Conservation (phyloP, 306 rosid species). For the Castanospermum australe region DNA sequence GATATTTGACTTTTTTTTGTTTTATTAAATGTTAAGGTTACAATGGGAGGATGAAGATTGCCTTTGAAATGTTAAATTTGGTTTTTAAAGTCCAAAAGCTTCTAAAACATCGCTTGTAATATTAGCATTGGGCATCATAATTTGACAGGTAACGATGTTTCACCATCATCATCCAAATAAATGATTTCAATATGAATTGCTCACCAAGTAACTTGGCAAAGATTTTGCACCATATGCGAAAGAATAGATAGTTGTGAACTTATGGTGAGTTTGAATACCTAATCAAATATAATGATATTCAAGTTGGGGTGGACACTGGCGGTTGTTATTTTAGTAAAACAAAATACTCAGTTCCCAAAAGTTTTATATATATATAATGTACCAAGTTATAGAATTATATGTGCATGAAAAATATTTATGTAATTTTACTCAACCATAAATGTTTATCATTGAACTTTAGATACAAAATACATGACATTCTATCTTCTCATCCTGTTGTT, state of each 20-base stretch:
- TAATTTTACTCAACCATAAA: not conserved
- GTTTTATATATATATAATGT: too few species aligned
- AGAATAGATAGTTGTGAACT: constrained; percentile 4
- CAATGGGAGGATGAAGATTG: not conserved
- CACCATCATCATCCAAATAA: not conserved
- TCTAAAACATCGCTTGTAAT: not conserved
- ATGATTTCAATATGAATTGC: not conserved
- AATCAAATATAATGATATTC: not conserved
- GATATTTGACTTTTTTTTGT: not conserved
- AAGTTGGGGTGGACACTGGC: too few species aligned
- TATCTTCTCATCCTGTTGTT: too few species aligned
- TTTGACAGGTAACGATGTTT: not conserved
- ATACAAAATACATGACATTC: too few species aligned
- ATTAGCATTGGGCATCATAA: not conserved
- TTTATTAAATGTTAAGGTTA: not conserved
- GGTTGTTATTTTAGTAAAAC: too few species aligned
- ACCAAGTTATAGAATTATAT: too few species aligned
- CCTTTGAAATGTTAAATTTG: not conserved
- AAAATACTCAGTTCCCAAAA: too few species aligned
- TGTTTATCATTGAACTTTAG: too few species aligned
- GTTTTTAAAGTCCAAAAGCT: not conserved
- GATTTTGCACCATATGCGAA: not conserved
- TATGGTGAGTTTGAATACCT: not conserved
- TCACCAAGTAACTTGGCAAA: constrained; percentile 5
- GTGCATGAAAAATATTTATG: not conserved